A percentile compares a stretch with the other conserved stretches of the same genome.
phyloP scores from a whole-genome alignment of 2,329 filamentous ascomycete species.

The Hirsutella rhossiliensis region DNA sequence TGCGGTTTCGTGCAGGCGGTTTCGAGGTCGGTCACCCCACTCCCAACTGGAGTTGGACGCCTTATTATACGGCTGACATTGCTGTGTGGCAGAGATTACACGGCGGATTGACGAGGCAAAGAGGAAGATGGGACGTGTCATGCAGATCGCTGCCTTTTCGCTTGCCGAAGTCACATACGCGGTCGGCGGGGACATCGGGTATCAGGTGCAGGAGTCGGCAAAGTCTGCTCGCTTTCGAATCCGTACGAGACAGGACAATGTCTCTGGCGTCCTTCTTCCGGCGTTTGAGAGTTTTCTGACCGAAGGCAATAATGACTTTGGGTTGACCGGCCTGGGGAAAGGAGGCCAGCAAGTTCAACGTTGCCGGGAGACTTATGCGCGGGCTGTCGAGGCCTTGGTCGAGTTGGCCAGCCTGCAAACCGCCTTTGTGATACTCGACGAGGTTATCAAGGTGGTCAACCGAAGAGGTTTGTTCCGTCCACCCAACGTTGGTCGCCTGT shows the following conservation, averaged over 20 bases:
- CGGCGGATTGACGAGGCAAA: conserved; percentile 96
- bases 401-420: conserved; percentile 93
- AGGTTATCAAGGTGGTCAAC: conserved; percentile 99
- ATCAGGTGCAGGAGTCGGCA: conserved; percentile 94
- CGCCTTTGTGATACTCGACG: conserved; percentile 93
- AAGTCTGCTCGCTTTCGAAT: conserved; percentile 88
- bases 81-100: conserved; percentile 61
- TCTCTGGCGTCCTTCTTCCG: conserved; percentile 89
- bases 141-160: conserved; percentile 98
- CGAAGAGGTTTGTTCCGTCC: conserved; percentile 55
- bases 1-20: conserved; percentile 48
- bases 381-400: conserved; percentile 90
- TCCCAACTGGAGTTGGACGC: not conserved
- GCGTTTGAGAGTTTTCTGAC: conserved; percentile 84
- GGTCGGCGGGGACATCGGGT: conserved; percentile 87
- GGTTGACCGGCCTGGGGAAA: conserved; percentile 88
- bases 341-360: conserved; percentile 94
- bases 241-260: conserved; percentile 94
- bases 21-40: conserved; percentile 54
- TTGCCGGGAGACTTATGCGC: conserved; percentile 89
- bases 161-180: conserved; percentile 96
- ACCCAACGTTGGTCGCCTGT: not conserved
- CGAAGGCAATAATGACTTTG: conserved; percentile 91
- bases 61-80: conserved; percentile 3
- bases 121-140: conserved; percentile 97